phyloP scores from a whole-genome alignment of 2,329 filamentous ascomycete species.

The Microascus cirrosus region DNA sequence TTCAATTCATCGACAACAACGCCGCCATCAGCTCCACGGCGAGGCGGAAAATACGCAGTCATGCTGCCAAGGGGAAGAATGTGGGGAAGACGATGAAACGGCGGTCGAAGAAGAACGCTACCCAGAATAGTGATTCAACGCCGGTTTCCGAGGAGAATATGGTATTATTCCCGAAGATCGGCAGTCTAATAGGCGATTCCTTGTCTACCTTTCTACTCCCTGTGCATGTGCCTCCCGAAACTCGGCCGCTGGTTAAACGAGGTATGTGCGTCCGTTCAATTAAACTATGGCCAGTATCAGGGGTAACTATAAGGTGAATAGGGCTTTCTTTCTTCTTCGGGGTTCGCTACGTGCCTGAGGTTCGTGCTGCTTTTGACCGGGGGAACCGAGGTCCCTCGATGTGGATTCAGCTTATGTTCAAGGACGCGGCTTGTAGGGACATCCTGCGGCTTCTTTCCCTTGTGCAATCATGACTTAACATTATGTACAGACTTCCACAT shows the following conservation, averaged over 20 bases:
- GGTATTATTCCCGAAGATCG: not conserved
- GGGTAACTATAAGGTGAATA: too few relatives aligned
- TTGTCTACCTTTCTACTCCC: not conserved
- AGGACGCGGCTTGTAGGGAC: not conserved
- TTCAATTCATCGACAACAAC: not conserved
- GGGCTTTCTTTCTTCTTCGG: not conserved
- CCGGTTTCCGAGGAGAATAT: not conserved
- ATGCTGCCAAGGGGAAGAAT: not conserved
- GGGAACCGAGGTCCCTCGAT: not conserved
- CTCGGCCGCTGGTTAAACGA: not conserved
- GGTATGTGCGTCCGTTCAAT: not conserved
- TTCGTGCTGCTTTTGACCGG: not conserved
- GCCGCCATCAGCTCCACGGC: not conserved
- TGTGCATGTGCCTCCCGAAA: not conserved
- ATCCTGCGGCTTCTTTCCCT: too few relatives aligned
- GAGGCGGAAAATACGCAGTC: not conserved
- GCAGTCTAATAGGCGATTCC: not conserved
- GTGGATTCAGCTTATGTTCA: not conserved
- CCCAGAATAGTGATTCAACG: not conserved
- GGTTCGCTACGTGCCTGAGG: not conserved
- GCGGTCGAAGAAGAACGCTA: not conserved
- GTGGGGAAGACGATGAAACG: not conserved
- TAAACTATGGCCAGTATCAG: not conserved
- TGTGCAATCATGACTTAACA: not conserved
- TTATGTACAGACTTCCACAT: not conserved